phyloP scores from a whole-genome alignment of 2,329 filamentous ascomycete genomes.

The Simplicillium aogashimaense region DNA sequence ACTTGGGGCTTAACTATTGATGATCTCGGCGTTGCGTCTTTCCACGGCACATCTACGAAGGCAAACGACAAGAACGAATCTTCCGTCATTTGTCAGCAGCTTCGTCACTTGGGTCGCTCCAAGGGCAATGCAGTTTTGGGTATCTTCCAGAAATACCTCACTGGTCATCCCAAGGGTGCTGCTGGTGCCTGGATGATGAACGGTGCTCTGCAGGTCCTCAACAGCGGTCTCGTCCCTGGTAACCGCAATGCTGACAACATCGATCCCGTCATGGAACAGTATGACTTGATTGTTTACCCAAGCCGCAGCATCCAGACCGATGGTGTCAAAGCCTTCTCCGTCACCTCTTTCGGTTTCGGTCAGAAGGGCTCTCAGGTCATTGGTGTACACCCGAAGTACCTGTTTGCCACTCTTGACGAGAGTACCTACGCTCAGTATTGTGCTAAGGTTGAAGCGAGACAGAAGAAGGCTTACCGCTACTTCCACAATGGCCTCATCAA shows the following conservation, averaged over 20 bases:
- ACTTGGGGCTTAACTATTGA: slow-evolving; percentile 98
- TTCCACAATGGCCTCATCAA: slow-evolving; percentile 98
- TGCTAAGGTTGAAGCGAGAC: slow-evolving; percentile 78
- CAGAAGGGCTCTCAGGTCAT: slow-evolving; percentile 98
- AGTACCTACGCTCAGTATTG: slow-evolving; percentile 74
- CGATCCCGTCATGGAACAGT: slow-evolving; percentile 92
- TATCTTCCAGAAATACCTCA: slow-evolving; percentile 99
- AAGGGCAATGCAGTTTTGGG: slow-evolving; percentile 95
- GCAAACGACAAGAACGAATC: slow-evolving; percentile 99
- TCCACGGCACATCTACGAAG: slow-evolving; percentile 97
- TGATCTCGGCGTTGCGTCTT: slow-evolving; percentile 88
- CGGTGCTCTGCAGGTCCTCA: slow-evolving; percentile 90
- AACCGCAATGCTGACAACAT: slow-evolving; percentile 98
- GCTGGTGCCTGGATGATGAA: slow-evolving; percentile 99
- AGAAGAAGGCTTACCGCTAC: slow-evolving; percentile 98
- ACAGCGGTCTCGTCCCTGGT: slow-evolving; percentile 86
- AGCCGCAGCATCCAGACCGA: slow-evolving; percentile 94
- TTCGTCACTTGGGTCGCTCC: slow-evolving; percentile 85
- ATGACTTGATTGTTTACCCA: slow-evolving; percentile 95
- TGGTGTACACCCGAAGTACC: slow-evolving; percentile 91
- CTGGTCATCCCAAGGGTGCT: slow-evolving; percentile 97
- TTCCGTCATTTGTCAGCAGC: slow-evolving; percentile 91
- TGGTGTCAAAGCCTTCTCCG: slow-evolving; percentile 95
- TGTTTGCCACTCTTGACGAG: slow-evolving; percentile 89
- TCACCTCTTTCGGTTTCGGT: slow-evolving; percentile 98